A percentile compares a stretch with the other conserved stretches of the same genome.
phyloP scores from a whole-genome alignment of 1,139 yeast species.

The Diutina siamensis region DNA sequence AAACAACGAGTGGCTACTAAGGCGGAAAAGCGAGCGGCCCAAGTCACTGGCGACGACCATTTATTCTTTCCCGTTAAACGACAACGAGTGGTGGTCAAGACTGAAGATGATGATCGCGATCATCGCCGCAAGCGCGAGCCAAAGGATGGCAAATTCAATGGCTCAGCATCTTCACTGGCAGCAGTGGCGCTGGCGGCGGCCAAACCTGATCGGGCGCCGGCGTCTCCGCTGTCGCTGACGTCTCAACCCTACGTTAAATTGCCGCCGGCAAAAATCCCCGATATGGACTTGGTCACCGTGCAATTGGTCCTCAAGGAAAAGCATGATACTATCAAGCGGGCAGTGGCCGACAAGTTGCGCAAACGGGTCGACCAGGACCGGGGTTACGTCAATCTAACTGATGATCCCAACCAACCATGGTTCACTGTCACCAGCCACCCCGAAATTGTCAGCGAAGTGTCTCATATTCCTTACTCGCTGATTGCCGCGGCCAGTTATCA shows the following conservation, averaged over 20 bases:
- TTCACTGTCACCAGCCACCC: conserved; percentile 53
- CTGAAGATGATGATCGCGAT: conserved; percentile 23
- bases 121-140: neutral
- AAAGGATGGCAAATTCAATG: neutral
- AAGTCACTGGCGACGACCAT: conserved; percentile 77
- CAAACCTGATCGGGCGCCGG: neutral
- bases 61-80: conserved; percentile 72
- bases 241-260: conserved; percentile 60
- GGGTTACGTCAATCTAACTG: conserved; percentile 75
- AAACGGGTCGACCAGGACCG: conserved; percentile 62
- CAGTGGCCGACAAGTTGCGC: conserved; percentile 72
- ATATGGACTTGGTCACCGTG: conserved; percentile 78
- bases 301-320: conserved; percentile 66
- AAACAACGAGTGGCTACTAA: conserved; percentile 63
- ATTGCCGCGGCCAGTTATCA: conserved; percentile 62
- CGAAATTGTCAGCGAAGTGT: conserved; percentile 35
- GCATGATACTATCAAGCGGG: conserved; percentile 66
- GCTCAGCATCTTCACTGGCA: neutral
- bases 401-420: conserved; percentile 83
- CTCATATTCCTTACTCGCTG: conserved; percentile 72
- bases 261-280: conserved; percentile 88
- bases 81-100: conserved; percentile 38
- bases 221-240: conserved; percentile 2
- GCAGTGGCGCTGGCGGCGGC: neutral
- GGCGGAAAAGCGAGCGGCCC: conserved; percentile 59